Conservation (phyloP, 2,329 filamentous ascomycete species). For the Helminthosporium solani region DNA sequence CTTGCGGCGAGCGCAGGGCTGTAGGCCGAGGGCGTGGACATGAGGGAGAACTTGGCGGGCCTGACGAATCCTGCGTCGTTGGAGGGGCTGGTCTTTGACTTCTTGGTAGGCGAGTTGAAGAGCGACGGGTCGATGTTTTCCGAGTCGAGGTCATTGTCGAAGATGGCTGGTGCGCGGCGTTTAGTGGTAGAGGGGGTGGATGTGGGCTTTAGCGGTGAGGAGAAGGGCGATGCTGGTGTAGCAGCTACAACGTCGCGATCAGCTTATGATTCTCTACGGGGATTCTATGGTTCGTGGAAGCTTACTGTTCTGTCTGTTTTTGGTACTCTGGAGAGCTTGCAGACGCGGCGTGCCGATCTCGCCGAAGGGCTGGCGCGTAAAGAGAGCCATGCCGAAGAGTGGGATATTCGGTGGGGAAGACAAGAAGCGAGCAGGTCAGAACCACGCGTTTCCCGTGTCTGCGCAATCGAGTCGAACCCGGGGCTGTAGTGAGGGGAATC, state of each 20-base stretch:
- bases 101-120: constrained; percentile 55
- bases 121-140: constrained; percentile 61
- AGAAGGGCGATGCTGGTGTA: constrained; percentile 27
- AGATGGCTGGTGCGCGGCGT: constrained; percentile 49
- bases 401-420: too few species aligned
- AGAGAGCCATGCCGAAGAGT: constrained; percentile 41
- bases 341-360: constrained; percentile 69
- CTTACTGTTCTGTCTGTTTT: constrained; percentile 71
- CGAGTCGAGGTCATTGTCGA: constrained; percentile 50
- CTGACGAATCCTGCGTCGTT: constrained; percentile 22
- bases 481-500: too few species aligned
- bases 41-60: constrained; percentile 44
- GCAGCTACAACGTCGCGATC: constrained; percentile 33
- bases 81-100: constrained; percentile 48
- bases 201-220: constrained; percentile 34
- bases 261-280: constrained; percentile 10
- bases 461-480: too few species aligned
- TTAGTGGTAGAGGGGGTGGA: constrained; percentile 29
- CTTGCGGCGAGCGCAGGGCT: constrained; percentile 28
- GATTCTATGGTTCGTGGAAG: constrained; percentile 2
- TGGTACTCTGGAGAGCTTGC: constrained; percentile 70
- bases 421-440: too few species aligned
- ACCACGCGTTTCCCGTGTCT: too few species aligned
- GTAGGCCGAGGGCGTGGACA: constrained; percentile 26
- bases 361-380: constrained; percentile 70